Base-by-base conservation (phyloP, 2,329 filamentous ascomycete genomes). In the Diaporthe batatas region DNA sequence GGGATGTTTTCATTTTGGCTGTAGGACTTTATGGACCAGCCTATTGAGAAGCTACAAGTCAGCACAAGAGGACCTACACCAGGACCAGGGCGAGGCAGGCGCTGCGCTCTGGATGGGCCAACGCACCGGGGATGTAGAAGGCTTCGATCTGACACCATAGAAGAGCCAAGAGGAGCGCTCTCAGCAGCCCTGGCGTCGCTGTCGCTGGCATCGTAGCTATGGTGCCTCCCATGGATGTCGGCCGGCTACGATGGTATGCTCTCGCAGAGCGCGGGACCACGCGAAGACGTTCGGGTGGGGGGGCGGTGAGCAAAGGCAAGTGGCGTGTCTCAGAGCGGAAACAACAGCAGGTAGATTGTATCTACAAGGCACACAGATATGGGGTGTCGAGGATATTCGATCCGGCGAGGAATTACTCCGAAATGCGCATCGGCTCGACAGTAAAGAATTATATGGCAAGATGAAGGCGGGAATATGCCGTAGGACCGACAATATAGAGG, bases 41-140 rank as follows among this genome's bases (percentile, higher is more conserved):
- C 94, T 87, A 76, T 64, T 36, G n/a, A 36, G 68, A 76, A 62
- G 64, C 74, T 32, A 59, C 62, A 16, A 64, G 57, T 73, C 34
- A 70, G 49, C 47, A 68, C 25, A 29, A 34, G 44, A 29, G 29
- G 29, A 29, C n/a, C n/a, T n/a, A n/a, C n/a, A n/a, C n/a, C n/a
- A 8, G 14, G 36, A 39, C 64, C 21, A n/a, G 3, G 18, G n/a
- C 42, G n/a, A 23, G 11, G 12, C 18, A 58, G 34, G 2, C 4
- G 36, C 32, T 23, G 57, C 21, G 23, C 18, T 68, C 29, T 14
- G 16, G 42, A 51, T 32, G 73, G 44, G 58, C 51, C 72, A 70
- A 74, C 85, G 78, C 88, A 96, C 94, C 94, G 78, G 94, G 94
- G 77, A 97, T 93, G 81, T 97, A 97, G 82, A 97, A 97, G 49